These are phyloP conservation scores for Polytrichum commune DNA, from an alignment of 225 moss, liverwort and hornwort species.

Conservation along the genomic window DNA sequence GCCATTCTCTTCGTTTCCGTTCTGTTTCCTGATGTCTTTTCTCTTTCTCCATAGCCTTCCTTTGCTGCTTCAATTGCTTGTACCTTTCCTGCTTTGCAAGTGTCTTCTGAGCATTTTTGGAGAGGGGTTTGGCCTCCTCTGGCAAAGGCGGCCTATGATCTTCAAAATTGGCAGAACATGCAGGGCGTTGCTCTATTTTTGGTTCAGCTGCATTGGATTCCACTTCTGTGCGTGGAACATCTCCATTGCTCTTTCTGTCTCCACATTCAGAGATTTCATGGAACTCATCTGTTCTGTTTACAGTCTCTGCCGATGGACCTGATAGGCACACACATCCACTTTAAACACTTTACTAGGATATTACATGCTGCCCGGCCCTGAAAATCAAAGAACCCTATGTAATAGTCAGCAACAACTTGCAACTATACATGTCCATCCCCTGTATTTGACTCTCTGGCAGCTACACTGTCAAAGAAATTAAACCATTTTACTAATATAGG, in stretches of 20 bases:
- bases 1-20: slow-evolving; percentile 78
- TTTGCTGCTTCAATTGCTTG: slow-evolving; percentile 58
- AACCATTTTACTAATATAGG: too few species aligned
- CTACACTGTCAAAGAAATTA: too few species aligned
- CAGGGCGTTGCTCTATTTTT: slow-evolving; percentile 33
- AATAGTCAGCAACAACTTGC: too few species aligned
- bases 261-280: slow-evolving; percentile 35
- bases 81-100: slow-evolving; percentile 65
- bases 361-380: not conserved
- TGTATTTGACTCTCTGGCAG: too few species aligned
- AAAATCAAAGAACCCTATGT: not conserved
- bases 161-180: slow-evolving; percentile 38
- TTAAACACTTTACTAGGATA: not conserved
- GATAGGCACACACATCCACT: slow-evolving; percentile 10
- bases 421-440: too few species aligned
- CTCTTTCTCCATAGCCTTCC: slow-evolving; percentile 68
- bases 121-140: slow-evolving; percentile 49
- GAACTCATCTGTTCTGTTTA: slow-evolving; percentile 26
- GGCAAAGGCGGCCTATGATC: slow-evolving; percentile 35
- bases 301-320: slow-evolving; percentile 55
- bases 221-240: slow-evolving; percentile 27
- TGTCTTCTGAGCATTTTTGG: slow-evolving; percentile 75
- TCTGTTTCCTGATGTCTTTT: slow-evolving; percentile 70
- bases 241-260: slow-evolving; percentile 20
- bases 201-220: slow-evolving; percentile 19